Base-by-base conservation (phyloP, 1,139 yeast species). In the Debaryomycetaceae sp. region DNA sequence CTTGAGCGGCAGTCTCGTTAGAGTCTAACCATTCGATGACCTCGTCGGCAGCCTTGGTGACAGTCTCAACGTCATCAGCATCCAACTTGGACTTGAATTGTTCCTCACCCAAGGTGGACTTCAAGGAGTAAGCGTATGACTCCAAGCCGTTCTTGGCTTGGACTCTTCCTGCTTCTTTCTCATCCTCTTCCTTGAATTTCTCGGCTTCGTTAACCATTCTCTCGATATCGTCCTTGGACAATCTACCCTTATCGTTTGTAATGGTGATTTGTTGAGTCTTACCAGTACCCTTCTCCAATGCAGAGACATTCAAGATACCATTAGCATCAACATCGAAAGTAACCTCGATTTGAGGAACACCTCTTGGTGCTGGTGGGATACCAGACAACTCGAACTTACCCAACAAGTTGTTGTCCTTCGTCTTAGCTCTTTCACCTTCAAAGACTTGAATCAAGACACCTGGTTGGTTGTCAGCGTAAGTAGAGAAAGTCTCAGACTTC, bases 351-450 rank as follows among this genome's bases (percentile, higher is more conserved):
- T 89, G 96, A 59, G 97, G 97, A 57, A 88, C 96, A 78, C 97
- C 97, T 83, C 88, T 89, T 73, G 96, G 96, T 60, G 96, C 96
- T 57, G 96, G 95, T 72, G 96, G 90, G 54, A 89, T 89, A 68
- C 96, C 96, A 57, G 90, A 77, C 61, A 89, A 80, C 52, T 91
- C 87, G 74, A 88, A 87, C 85, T 89, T 89, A 70, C 97, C 97
- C 68, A 89, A 89, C 72, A 89, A 80, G 79, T 89, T 90, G 85
- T 89, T 89, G 80, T 89, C 97, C 75, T 95, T 85, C 62, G 90
- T 95, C 62, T 89, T 82, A 72, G 89, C 96, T 79, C 97, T 87
- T 79, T 89, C 97, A 77, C 97, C 97, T 78, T 89, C 97, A 95
- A 87, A 89, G 47, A 89, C 97, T 75, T 96, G 84, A 70, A 89